Evolutionary conservation across 306 rosid genomes (phyloP).

Genomic region (Glycine latifolia): DNA sequence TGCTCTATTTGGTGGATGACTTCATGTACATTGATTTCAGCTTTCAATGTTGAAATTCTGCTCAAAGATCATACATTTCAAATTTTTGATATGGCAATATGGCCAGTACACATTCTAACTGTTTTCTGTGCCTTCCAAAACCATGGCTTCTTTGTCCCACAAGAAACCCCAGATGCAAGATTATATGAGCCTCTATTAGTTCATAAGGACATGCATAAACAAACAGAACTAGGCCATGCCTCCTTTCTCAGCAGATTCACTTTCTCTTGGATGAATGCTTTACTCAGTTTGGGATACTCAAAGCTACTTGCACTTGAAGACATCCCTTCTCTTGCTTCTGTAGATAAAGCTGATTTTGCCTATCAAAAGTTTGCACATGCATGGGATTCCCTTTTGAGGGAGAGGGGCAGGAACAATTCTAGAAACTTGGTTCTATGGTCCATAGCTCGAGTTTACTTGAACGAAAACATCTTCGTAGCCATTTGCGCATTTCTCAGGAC

Average conservation of each 20-base stretch:
- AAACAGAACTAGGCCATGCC: conserved; percentile 38
- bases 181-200: conserved; percentile 21
- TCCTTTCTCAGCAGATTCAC: conserved; percentile 55
- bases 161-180: not conserved
- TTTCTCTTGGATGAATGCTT: conserved; percentile 69
- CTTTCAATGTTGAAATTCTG: no score
- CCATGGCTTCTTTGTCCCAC: conserved; percentile 25
- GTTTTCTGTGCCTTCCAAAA: conserved; percentile 13
- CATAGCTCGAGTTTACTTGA: conserved; percentile 50
- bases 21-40: no score
- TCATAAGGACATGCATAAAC: conserved; percentile 42
- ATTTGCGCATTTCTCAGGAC: conserved; percentile 54
- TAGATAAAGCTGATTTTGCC: conserved; percentile 63
- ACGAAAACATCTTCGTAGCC: conserved; percentile 59
- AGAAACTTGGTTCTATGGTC: conserved; percentile 56
- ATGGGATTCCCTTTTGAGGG: conserved; percentile 54
- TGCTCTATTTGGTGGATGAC: no score
- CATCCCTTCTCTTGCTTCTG: conserved; percentile 61
- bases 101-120: not conserved
- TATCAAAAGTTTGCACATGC: conserved; percentile 56
- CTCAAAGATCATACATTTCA: no score
- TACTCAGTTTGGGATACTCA: conserved; percentile 8
- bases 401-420: conserved; percentile 38
- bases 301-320: conserved; percentile 62
- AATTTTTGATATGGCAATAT: not conserved